Evolutionary conservation across 768 basidiomycete species (phyloP), one percentile per base, ranked within the genome.

Genomic region (Sarcomyxa edulis): DNA sequence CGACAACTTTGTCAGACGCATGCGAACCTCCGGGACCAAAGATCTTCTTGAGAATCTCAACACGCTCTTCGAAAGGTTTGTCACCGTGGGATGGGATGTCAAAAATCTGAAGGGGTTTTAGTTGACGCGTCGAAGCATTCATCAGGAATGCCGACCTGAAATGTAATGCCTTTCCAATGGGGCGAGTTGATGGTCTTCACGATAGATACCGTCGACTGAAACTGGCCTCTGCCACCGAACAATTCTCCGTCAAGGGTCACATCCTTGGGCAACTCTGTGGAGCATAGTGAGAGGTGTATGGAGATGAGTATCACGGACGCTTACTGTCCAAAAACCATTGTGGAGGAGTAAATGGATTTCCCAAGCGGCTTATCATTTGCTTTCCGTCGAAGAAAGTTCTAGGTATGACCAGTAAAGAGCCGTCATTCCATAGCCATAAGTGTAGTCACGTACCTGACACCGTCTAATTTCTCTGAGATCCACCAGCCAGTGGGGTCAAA

Each of bases 401-500:
- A 33, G 5, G n/a, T n/a, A n/a, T n/a, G n/a, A n/a, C n/a, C n/a
- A 28, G 25, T 9, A 37, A 12, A 31, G 23, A 35, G 16, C 10
- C 21, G 26, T 20, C 33, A 22, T 19, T 20, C 10, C 29, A 25
- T n/a, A 16, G 21, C 15, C 42, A 19, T 32, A n/a, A 18, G 15
- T 25, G 25, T 24, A 5, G 21, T 6, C 6, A 43, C 67, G n/a
- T 44, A 76, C 76, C 76, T 59, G 23, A 79, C 75, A 40, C 77
- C 76, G 53, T 80, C 77, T 34, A 80, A 49, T 50, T 80, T 78
- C 47, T 80, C 76, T 3, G 73, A 76, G 21, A 77, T 68, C 73
- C 73, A 77, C 74, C 74, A 80, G 1, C 74, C 75, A 11, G 66
- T 65, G 1, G 75, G 75, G 48, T 80, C 76, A 14, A 60, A 59